These are phyloP conservation scores for Phytophthora macrochlamydospora DNA, from an alignment of 352 stramenopile genomes.

Conservation along the genomic window DNA sequence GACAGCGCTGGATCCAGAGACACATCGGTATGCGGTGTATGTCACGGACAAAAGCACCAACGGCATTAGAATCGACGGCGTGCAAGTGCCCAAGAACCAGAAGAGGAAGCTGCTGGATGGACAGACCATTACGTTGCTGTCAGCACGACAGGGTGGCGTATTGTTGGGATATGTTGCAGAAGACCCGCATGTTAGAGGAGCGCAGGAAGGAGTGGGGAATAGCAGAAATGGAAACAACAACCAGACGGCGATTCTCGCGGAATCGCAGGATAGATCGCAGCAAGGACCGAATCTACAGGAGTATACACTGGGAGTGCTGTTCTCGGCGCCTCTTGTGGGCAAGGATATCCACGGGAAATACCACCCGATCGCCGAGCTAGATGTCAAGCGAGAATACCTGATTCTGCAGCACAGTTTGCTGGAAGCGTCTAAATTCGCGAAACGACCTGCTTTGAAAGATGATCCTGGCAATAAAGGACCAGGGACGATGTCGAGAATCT, in stretches of 20 bases:
- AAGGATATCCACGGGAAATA: slow-evolving; percentile 90
- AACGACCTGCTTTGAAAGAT: slow-evolving; percentile 34
- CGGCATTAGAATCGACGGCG: slow-evolving; percentile 70
- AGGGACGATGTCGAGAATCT: slow-evolving; percentile 39
- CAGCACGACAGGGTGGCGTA: slow-evolving; percentile 57
- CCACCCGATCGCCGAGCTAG: slow-evolving; percentile 89
- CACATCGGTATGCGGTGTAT: slow-evolving; percentile 50
- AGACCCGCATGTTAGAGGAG: slow-evolving; percentile 66
- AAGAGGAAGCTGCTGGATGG: slow-evolving; percentile 57
- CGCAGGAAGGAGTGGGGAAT: slow-evolving; percentile 28
- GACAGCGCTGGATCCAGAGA: slow-evolving; percentile 46
- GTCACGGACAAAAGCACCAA: slow-evolving; percentile 80
- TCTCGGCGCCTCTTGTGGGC: slow-evolving; percentile 93
- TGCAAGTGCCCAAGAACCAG: slow-evolving; percentile 52
- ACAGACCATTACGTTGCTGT: slow-evolving; percentile 81
- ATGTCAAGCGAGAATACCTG: slow-evolving; percentile 82
- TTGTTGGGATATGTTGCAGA: slow-evolving; percentile 76
- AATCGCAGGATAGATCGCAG: slow-evolving; percentile 63
- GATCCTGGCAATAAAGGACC: slow-evolving; percentile 12
- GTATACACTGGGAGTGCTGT: slow-evolving; percentile 93
- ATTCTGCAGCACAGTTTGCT: slow-evolving; percentile 81
- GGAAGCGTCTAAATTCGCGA: slow-evolving; percentile 73
- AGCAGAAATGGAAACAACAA: neutral
- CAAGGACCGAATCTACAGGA: slow-evolving; percentile 63
- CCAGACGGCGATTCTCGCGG: slow-evolving; percentile 12